These are phyloP conservation scores for Neobulgaria alba DNA, from an alignment of 2,329 filamentous ascomycete species.

Conservation along the genomic window DNA sequence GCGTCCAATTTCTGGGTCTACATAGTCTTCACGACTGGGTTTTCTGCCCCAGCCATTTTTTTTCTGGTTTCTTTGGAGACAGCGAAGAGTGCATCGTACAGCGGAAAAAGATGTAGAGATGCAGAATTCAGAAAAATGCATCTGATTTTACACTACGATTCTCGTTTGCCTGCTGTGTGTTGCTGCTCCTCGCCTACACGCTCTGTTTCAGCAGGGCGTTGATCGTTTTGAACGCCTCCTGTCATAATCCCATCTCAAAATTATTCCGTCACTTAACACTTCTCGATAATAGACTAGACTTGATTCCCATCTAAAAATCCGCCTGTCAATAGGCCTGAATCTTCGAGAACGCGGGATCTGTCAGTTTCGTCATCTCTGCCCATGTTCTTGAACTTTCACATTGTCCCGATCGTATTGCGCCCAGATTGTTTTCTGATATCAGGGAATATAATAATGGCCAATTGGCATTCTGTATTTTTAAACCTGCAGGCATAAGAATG, in stretches of 20 bases:
- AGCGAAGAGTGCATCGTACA: neutral
- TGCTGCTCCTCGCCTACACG: no score
- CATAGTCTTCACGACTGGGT: slow-evolving; percentile 1
- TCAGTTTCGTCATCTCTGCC: neutral
- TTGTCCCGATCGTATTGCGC: neutral
- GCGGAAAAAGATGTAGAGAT: neutral
- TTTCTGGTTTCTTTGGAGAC: slow-evolving; percentile 2
- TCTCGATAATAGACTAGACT: neutral
- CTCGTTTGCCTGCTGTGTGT: no score
- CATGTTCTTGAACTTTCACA: neutral
- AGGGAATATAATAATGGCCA: neutral
- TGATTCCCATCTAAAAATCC: neutral
- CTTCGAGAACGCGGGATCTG: neutral
- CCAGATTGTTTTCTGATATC: neutral
- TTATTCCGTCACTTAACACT: neutral
- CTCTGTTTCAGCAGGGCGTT: neutral
- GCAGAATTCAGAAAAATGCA: neutral
- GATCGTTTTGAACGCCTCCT: neutral
- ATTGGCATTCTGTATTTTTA: neutral
- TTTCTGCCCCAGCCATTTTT: neutral
- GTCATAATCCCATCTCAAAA: neutral
- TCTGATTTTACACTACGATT: neutral
- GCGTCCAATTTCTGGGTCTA: slow-evolving; percentile 3
- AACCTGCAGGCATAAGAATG: neutral
- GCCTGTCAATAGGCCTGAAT: neutral